Evolutionary conservation across 192 early-diverging fungal species (phyloP).

Genomic region (Chytriomyces sp.): DNA sequence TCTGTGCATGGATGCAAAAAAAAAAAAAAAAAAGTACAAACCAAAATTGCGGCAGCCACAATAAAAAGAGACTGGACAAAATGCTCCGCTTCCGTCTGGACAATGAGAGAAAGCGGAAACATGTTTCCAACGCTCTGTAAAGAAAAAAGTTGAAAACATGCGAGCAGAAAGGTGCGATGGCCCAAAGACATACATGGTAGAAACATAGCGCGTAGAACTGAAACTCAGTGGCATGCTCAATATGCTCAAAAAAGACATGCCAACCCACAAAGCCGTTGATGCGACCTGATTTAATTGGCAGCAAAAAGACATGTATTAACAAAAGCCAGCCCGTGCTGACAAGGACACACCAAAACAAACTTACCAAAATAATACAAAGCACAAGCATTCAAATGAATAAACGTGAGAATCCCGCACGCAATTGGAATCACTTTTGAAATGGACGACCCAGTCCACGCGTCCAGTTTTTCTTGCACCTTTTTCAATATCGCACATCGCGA

Average conservation of each 20-base stretch:
- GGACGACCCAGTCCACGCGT: background rate
- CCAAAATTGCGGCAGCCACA: constrained; percentile 17
- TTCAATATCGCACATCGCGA: constrained; percentile 1
- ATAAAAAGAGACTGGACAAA: constrained; percentile 1
- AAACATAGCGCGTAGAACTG: background rate
- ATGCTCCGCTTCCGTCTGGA: constrained; percentile 17
- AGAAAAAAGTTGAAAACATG: background rate
- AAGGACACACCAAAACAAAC: background rate
- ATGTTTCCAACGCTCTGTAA: constrained; percentile 38
- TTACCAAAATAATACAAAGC: constrained; percentile 24
- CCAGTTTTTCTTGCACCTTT: background rate
- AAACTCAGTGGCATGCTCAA: background rate
- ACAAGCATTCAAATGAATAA: constrained; percentile 40
- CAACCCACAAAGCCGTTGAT: constrained; percentile 3
- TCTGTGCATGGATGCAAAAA: background rate
- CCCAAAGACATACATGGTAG: background rate
- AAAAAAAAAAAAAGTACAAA: background rate
- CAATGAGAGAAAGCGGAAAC: constrained; percentile 31
- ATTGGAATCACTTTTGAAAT: constrained; percentile 8
- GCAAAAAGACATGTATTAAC: no score
- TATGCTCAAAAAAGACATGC: background rate
- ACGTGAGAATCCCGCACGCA: constrained; percentile 7
- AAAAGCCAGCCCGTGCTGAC: no score
- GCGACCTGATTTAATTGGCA: background rate
- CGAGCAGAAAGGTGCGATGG: no score